Base-by-base conservation (phyloP, 345 rosid species). In the Limnanthes douglasii region DNA sequence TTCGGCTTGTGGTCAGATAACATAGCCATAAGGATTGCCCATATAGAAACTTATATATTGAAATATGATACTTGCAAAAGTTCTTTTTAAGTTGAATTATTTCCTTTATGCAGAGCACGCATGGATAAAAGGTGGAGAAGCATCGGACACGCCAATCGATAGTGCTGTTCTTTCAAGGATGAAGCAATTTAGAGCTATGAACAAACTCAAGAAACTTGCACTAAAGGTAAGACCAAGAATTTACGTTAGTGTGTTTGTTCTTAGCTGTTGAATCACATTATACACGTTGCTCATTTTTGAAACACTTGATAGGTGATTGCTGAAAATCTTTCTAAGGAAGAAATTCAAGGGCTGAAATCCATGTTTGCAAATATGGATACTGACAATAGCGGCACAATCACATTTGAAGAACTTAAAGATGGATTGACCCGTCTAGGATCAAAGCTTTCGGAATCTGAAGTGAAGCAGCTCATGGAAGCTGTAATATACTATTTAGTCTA, bases 111-210 rank as follows among this genome's bases (percentile, higher is more conserved):
- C 30, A 76, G 86, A 72, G 59, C 86, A 75, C 49, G 74, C 71
- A 11, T 75, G 86, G 80, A 48, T 72, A 35, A 68, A 51, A 40
- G 86, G 68, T 32, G 86, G 86, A 47, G 66, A 48, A 24, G 86
- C 94, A 48, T 71, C 96, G 25, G 94, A 86, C 65, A 81, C 60
- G 60, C 92, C 81, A 16, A 62, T 86, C 34, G 94, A 78, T n/a
- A 78, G 54, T 54, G 96, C 96, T 8, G 96, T 81, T 18, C 78
- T 86, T 20, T 68, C 78, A 13, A 72, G 94, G 60, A 72, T 86
- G 96, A 86, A 81, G 61, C 96, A 81, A 47, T 86, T 86, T 65
- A 66, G 92, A 53, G 79, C 74, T 11, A 80, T 86, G 94, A 81
- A 86, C 75, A 77, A 86, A 53, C 62, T 86, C 19, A 81, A 78